Evolutionary conservation across 2,329 filamentous ascomycete genomes (phyloP), one percentile per base, ranked within the genome.

Genomic region (Clonostachys solani): DNA sequence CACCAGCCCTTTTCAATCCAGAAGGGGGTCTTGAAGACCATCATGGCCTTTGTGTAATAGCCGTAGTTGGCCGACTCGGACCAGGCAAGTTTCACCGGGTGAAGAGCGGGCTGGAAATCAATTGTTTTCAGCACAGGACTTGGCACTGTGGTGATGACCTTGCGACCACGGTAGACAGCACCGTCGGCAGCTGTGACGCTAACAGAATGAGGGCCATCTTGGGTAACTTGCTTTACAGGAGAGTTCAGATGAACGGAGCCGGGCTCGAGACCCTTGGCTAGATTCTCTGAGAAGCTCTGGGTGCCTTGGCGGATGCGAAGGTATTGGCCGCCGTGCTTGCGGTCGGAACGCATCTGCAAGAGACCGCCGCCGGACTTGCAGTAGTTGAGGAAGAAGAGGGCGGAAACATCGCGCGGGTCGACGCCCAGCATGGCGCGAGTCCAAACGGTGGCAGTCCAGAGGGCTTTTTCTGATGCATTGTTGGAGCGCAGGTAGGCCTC

Each of bases 331-430:
- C 79, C 80, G 40, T 69, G 54, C 48, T 75, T 73, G 17, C 63
- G 55, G 53, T 82, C 78, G 1, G 75, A 78, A 0, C 74, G 65
- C 69, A 82, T 77, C 42, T 71, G 63, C 49, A 76, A 48, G 3
- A 82, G 60, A 0, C 80, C 79, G 5, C 71, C 71, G 4, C 75
- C 74, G 12, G 67, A 69, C 52, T 71, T 74, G 65, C 73, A 75
- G 60, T 83, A 81, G 54, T 78, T 67, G 17, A 83, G 62, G 54
- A 83, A 80, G 54, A 63, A 81, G 2, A 77, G 56, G 0, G 78
- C 77, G 6, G 69, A 74, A 5, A 80, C 54, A 12, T 81, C 75
- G 2, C 47, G 49, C 0, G 76, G 68, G 35, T 80, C 73, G 2
- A 70, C 59, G 3, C 78, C 78, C 3, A 79, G 59, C 69, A 77